These are phyloP conservation scores for Aspergillus texensis DNA, from an alignment of 2,329 filamentous ascomycete species.

Conservation along the genomic window DNA sequence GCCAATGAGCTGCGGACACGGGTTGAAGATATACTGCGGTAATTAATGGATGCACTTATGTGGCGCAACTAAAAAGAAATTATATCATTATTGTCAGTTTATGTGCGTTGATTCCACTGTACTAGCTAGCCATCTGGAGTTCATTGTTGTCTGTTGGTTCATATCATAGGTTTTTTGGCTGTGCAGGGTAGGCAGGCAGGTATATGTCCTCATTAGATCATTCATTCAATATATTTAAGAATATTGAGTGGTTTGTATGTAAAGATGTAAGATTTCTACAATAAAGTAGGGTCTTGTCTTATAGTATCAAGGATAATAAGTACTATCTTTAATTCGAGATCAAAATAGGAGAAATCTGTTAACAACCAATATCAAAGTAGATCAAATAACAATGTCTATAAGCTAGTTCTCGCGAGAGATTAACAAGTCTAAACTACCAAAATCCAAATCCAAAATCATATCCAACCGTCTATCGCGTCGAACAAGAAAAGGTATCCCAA, in stretches of 20 bases:
- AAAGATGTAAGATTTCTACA: not conserved
- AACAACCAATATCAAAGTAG: not conserved
- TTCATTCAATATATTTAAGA: not conserved
- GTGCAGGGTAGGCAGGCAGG: slow-evolving; percentile 1
- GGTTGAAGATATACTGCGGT: slow-evolving; percentile 45
- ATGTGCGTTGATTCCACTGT: slow-evolving; percentile 2
- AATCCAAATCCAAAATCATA: not conserved
- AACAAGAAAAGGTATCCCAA: slow-evolving; percentile 8
- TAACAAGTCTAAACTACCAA: not conserved
- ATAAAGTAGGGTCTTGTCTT: not conserved
- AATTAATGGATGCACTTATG: slow-evolving; percentile 16
- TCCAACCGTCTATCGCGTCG: slow-evolving; percentile 1
- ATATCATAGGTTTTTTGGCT: not conserved
- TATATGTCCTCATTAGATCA: not conserved
- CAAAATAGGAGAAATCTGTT: not conserved
- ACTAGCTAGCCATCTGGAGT: not conserved
- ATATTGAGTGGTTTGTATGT: not conserved
- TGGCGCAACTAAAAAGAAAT: not conserved
- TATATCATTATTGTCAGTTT: not conserved
- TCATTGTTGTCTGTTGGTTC: not conserved
- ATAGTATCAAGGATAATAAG: not conserved
- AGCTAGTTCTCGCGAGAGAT: not conserved
- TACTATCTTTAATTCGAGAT: not conserved
- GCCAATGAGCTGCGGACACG: slow-evolving; percentile 44
- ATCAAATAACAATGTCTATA: not conserved